Conservation (phyloP, 2,329 filamentous ascomycete species). For the Cladosporium halotolerans region DNA sequence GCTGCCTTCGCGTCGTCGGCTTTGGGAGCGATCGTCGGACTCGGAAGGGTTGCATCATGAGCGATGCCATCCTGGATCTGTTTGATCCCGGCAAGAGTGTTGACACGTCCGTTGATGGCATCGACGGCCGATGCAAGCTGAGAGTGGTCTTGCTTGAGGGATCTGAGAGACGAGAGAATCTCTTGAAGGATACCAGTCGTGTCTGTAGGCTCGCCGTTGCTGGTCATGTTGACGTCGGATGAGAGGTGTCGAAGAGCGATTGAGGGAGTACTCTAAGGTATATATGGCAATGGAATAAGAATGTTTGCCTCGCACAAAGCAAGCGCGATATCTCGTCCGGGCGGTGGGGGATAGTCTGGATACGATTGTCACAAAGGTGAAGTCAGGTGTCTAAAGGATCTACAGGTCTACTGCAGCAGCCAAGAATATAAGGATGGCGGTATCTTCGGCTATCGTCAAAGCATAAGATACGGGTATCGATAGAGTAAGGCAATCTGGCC, state of each 20-base stretch:
- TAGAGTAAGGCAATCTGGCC: constrained; percentile 8
- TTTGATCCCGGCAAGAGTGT: constrained; percentile 54
- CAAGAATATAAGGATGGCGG: constrained; percentile 1
- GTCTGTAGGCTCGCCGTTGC: constrained; percentile 2
- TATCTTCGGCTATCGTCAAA: constrained; percentile 8
- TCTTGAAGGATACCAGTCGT: constrained; percentile 40
- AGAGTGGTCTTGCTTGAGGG: constrained; percentile 51
- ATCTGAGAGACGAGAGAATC: constrained; percentile 50
- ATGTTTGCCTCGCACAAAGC: not conserved
- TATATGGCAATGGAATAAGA: not conserved
- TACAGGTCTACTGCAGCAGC: not conserved
- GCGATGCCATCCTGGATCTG: constrained; percentile 47
- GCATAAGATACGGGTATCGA: constrained; percentile 2
- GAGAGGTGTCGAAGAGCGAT: not conserved
- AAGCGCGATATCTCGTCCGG: not conserved
- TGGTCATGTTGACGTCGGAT: constrained; percentile 1
- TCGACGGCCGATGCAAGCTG: constrained; percentile 52
- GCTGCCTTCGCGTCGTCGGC: constrained; percentile 22
- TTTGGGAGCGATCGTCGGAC: constrained; percentile 19
- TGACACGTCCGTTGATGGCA: constrained; percentile 55
- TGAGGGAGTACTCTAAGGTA: not conserved
- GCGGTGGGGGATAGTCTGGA: not conserved
- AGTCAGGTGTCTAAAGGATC: not conserved
- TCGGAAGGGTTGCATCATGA: constrained; percentile 25
- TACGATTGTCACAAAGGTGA: not conserved